Conservation (phyloP, 345 rosid species). For the Brassica carinata region DNA sequence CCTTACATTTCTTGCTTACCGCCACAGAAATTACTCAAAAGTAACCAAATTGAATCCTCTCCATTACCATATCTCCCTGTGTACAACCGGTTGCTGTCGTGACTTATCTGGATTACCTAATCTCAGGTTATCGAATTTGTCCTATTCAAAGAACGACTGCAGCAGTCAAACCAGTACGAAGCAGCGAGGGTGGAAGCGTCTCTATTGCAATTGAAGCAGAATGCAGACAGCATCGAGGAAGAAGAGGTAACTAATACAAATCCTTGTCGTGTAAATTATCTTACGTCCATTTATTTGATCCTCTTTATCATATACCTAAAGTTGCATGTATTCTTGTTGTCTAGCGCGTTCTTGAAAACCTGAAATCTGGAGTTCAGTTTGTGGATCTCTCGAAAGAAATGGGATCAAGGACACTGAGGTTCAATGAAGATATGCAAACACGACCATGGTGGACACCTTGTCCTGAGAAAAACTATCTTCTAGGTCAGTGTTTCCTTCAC, state of each 20-base stretch:
- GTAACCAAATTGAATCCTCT: conserved; percentile 46
- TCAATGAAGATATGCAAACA: conserved; percentile 86
- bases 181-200: conserved; percentile 72
- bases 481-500: conserved; percentile 52
- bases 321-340: conserved; percentile 25
- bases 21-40: conserved; percentile 95
- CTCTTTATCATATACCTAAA: conserved; percentile 22
- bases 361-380: conserved; percentile 66
- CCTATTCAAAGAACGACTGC: conserved; percentile 85
- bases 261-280: conserved; percentile 2
- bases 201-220: conserved; percentile 78
- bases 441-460: conserved; percentile 99
- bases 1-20: conserved; percentile 95
- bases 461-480: conserved; percentile 74
- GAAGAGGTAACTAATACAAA: conserved; percentile 59
- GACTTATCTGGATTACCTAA: conserved; percentile 25
- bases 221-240: conserved; percentile 67
- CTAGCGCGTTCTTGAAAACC: conserved; percentile 70
- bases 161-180: conserved; percentile 78
- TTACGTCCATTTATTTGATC: background rate
- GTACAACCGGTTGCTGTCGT: background rate
- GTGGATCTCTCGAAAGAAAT: conserved; percentile 83
- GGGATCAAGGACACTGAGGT: conserved; percentile 64
- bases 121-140: conserved; percentile 94
- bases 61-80: conserved; percentile 14